Percentiles rank a stretch among this genome's conserved stretches.
phyloP scores from a whole-genome alignment of 306 rosid genomes.

The Inga laurina region DNA sequence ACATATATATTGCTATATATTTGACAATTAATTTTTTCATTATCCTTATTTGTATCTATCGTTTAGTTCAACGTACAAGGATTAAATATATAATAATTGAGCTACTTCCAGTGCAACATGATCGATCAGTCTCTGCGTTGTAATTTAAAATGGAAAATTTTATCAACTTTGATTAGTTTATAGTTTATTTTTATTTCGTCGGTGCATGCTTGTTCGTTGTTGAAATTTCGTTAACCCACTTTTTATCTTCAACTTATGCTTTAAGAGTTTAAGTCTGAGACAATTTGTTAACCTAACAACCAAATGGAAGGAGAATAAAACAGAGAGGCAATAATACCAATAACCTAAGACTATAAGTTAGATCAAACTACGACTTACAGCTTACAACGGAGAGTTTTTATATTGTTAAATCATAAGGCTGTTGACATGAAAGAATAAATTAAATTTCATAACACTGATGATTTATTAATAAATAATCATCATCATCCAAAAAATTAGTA shows the following conservation, averaged over 20 bases:
- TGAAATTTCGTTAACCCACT: too few relatives aligned
- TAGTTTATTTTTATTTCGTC: background rate
- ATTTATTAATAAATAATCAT: background rate
- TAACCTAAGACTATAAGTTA: too few relatives aligned
- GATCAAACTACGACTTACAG: too few relatives aligned
- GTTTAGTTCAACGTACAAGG: background rate
- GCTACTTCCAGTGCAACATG: constrained; percentile 13
- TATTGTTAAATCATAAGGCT: too few relatives aligned
- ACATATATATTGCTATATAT: background rate
- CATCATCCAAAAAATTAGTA: too few relatives aligned
- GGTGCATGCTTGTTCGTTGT: background rate
- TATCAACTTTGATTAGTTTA: background rate
- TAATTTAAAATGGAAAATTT: background rate
- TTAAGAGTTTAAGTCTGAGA: background rate
- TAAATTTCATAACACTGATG: background rate
- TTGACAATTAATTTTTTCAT: constrained; percentile 40
- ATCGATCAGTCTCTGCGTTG: background rate
- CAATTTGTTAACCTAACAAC: background rate
- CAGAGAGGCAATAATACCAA: too few relatives aligned
- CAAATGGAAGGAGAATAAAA: background rate
- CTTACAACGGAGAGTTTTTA: too few relatives aligned
- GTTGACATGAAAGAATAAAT: too few relatives aligned
- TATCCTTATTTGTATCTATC: constrained; percentile 49
- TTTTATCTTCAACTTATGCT: background rate
- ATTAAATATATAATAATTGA: background rate